Evolutionary conservation across 352 stramenopile genomes (phyloP).

Genomic region (Phytopythium mirpurense): DNA sequence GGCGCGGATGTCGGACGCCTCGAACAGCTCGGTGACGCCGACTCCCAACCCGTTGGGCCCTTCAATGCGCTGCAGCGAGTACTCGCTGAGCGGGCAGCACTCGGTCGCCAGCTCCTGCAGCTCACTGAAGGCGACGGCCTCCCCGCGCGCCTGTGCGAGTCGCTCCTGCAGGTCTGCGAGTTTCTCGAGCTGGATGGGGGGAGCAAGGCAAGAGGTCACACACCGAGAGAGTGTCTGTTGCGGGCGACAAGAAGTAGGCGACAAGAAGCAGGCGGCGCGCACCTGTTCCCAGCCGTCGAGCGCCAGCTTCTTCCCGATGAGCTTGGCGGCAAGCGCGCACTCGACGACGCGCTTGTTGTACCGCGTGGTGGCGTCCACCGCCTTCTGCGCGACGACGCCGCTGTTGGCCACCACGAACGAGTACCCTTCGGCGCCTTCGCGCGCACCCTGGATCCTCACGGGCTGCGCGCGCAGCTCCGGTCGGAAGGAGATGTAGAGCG

Average conservation of each 20-base stretch:
- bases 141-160: constrained; percentile 7
- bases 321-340: constrained; percentile 64
- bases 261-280: background rate
- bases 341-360: constrained; percentile 85
- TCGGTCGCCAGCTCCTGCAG: constrained; percentile 20
- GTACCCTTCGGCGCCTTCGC: constrained; percentile 14
- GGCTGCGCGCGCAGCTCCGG: constrained; percentile 17
- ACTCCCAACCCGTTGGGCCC: constrained; percentile 10
- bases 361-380: constrained; percentile 42
- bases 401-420: constrained; percentile 78
- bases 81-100: constrained; percentile 22
- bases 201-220: too few relatives aligned
- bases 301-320: constrained; percentile 44
- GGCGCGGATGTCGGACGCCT: constrained; percentile 21
- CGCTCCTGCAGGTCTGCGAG: constrained; percentile 37
- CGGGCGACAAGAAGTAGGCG: background rate
- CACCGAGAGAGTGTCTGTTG: background rate
- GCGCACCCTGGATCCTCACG: constrained; percentile 23
- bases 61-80: constrained; percentile 23
- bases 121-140: constrained; percentile 13
- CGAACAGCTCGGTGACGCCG: constrained; percentile 22
- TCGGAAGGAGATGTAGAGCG: constrained; percentile 60
- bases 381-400: constrained; percentile 63
- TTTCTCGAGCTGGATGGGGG: constrained; percentile 35
- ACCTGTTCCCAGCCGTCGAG: constrained; percentile 40